Conservation (phyloP, 2,329 filamentous ascomycete genomes). For the Fusarium sarcochroum region DNA sequence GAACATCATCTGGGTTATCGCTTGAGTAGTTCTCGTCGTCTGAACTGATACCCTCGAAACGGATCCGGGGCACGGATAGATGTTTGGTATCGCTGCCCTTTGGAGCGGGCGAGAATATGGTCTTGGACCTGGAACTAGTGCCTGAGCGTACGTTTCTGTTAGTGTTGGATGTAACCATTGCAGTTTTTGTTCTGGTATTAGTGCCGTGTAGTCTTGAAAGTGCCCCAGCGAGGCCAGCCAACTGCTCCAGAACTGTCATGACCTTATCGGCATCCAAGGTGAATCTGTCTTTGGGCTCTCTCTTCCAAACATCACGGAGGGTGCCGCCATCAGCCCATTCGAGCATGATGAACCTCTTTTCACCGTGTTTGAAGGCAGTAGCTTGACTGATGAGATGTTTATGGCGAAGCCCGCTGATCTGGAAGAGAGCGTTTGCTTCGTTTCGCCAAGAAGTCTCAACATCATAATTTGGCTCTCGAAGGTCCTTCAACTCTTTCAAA, state of each 20-base stretch:
- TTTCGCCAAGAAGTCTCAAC: not conserved
- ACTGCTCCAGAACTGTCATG: conserved; percentile 20
- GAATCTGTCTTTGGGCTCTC: not conserved
- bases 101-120: not conserved
- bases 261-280: not conserved
- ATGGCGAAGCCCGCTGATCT: conserved; percentile 16
- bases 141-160: not conserved
- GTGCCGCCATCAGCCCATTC: conserved; percentile 36
- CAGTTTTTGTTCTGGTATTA: not conserved
- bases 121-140: not conserved
- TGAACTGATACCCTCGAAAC: not conserved
- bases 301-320: conserved; percentile 31
- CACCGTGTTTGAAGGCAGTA: conserved; percentile 12
- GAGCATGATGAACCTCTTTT: conserved; percentile 24
- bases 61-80: not conserved
- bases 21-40: conserved; percentile 5
- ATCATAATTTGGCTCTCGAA: conserved; percentile 7
- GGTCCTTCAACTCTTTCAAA: conserved; percentile 25
- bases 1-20: not conserved
- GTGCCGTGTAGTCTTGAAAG: conserved; percentile 23
- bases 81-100: not conserved
- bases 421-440: conserved; percentile 19
- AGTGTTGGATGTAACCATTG: not conserved
- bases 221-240: conserved; percentile 23
- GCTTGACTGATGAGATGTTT: conserved; percentile 26